Percentiles rank a stretch among this genome's conserved stretches.
phyloP scores from a whole-genome alignment of 768 basidiomycete species.

The Postia placenta region DNA sequence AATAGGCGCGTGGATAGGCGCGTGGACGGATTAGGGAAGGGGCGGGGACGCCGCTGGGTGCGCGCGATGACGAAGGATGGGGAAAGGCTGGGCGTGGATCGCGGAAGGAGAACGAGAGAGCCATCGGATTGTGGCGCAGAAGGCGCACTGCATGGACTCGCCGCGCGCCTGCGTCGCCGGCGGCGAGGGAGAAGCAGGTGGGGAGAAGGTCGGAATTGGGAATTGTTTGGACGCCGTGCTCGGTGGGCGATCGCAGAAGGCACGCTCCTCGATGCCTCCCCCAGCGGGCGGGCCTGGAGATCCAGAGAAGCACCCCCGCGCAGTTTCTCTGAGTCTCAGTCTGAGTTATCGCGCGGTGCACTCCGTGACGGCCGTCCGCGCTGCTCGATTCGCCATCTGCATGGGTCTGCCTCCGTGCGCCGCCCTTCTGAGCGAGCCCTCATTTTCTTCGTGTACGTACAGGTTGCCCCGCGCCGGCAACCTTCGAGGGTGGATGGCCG shows the following conservation, averaged over 20 bases:
- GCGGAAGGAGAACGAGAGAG: neutral
- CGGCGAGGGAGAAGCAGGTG: neutral
- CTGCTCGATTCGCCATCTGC: too few species aligned
- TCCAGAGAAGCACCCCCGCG: too few species aligned
- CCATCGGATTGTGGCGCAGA: conserved; percentile 17
- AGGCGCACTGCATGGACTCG: conserved; percentile 6
- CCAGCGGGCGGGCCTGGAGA: too few species aligned
- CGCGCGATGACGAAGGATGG: neutral
- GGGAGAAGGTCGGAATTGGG: neutral
- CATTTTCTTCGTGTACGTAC: too few species aligned
- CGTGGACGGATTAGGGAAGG: neutral
- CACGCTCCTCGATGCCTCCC: too few species aligned
- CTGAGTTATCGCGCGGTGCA: too few species aligned
- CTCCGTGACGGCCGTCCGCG: too few species aligned
- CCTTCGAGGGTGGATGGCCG: neutral
- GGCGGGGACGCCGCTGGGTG: neutral
- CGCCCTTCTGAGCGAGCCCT: too few species aligned
- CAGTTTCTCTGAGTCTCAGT: too few species aligned
- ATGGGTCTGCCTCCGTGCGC: too few species aligned
- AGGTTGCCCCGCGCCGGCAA: too few species aligned
- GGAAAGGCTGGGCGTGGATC: neutral
- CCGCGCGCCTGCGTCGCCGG: neutral
- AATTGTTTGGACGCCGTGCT: conserved; percentile 1
- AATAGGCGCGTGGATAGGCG: neutral
- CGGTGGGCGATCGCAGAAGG: neutral